These are phyloP conservation scores for Ophiocordyceps camponoti-leonardi DNA, from an alignment of 2,329 filamentous ascomycete species.

Conservation along the genomic window DNA sequence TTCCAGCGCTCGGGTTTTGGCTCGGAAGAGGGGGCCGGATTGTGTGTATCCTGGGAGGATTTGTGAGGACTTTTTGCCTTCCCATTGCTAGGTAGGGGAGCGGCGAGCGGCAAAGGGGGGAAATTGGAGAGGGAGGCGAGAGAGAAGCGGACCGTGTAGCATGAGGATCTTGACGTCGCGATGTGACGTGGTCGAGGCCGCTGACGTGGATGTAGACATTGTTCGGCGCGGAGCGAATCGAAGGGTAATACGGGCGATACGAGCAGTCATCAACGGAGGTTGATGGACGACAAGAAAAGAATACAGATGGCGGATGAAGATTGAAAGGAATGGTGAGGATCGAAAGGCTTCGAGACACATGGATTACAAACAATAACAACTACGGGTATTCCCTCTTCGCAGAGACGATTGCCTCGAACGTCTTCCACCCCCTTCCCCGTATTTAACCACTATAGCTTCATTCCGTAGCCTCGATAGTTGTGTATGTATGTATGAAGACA, in stretches of 20 bases:
- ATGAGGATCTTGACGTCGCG: slow-evolving; percentile 51
- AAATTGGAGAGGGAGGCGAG: neutral
- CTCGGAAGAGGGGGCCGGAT: slow-evolving; percentile 67
- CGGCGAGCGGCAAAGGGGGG: too few relatives aligned
- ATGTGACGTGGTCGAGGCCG: slow-evolving; percentile 19
- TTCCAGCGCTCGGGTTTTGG: slow-evolving; percentile 74
- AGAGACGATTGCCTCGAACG: too few relatives aligned
- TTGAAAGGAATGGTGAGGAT: too few relatives aligned
- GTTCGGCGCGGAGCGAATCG: slow-evolving; percentile 5
- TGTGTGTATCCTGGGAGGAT: slow-evolving; percentile 65
- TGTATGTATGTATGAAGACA: too few relatives aligned
- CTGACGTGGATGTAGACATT: slow-evolving; percentile 8
- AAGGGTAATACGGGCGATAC: too few relatives aligned
- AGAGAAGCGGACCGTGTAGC: slow-evolving; percentile 43
- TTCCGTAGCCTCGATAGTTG: too few relatives aligned
- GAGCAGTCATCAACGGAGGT: neutral
- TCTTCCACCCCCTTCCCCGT: too few relatives aligned
- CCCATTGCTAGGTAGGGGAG: too few relatives aligned
- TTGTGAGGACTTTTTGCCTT: neutral
- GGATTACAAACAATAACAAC: neutral
- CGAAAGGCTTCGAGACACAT: too few relatives aligned
- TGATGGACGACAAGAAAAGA: too few relatives aligned
- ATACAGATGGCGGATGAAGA: too few relatives aligned
- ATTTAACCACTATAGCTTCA: neutral
- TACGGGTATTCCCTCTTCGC: neutral